phyloP scores from a whole-genome alignment of 805 yeast genomes.

The Pichia gijzeniarum region DNA sequence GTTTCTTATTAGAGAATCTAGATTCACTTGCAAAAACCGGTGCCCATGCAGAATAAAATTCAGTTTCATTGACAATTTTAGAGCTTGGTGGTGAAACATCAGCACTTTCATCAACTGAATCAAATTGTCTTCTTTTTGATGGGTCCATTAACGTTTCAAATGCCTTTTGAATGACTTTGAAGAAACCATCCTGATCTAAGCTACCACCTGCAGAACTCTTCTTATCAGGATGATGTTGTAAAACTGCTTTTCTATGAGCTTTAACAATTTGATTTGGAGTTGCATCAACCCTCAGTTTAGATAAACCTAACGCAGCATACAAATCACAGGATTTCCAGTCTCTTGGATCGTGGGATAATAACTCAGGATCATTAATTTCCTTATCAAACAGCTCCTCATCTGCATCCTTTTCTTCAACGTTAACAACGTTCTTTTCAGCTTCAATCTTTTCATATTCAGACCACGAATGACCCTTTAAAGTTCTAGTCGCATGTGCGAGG shows the following conservation, averaged over 20 bases:
- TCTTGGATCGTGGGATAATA: conserved; percentile 88
- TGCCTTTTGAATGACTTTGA: conserved; percentile 97
- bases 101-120: conserved; percentile 88
- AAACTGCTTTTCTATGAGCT: conserved; percentile 94
- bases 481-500: conserved; percentile 94
- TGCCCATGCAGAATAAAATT: conserved; percentile 87
- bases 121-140: conserved; percentile 83
- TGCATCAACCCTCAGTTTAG: conserved; percentile 86
- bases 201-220: conserved; percentile 79
- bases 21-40: conserved; percentile 88
- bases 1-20: conserved; percentile 87
- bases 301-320: conserved; percentile 91
- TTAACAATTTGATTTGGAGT: conserved; percentile 89
- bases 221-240: conserved; percentile 98
- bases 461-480: conserved; percentile 96
- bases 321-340: conserved; percentile 97
- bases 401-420: conserved; percentile 54
- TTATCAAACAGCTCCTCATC: conserved; percentile 57
- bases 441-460: conserved; percentile 92
- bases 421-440: conserved; percentile 79
- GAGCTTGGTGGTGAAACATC: conserved; percentile 76
- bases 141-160: conserved; percentile 85
- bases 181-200: conserved; percentile 89
- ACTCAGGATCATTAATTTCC: conserved; percentile 60
- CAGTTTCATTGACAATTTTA: conserved; percentile 30